These are phyloP conservation scores for Aplosporella prunicola DNA, from an alignment of 2,329 filamentous ascomycete species.

Conservation along the genomic window DNA sequence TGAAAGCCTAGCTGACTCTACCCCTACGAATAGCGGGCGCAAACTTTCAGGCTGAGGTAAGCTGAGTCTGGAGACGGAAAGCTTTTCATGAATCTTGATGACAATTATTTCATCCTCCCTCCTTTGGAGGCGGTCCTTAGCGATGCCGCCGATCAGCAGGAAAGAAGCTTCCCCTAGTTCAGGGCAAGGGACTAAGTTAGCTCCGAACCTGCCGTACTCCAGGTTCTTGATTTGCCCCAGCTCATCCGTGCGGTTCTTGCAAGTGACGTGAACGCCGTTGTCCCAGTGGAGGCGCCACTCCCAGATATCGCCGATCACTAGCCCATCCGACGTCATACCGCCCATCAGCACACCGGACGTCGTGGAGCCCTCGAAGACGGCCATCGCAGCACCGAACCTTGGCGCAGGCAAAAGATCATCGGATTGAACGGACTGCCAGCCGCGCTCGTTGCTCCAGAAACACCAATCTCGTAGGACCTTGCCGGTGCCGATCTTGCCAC, in stretches of 20 bases:
- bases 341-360: constrained; percentile 58
- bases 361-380: constrained; percentile 29
- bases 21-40: constrained; percentile 63
- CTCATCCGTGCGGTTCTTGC: not conserved
- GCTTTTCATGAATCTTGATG: too few species aligned
- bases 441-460: constrained; percentile 38
- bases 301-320: constrained; percentile 54
- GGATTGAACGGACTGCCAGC: constrained; percentile 41
- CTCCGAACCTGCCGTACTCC: constrained; percentile 36
- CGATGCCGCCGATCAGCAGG: constrained; percentile 46
- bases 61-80: too few species aligned
- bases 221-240: not conserved
- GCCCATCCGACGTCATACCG: constrained; percentile 58
- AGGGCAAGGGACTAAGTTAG: constrained; percentile 34
- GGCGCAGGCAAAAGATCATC: constrained; percentile 33
- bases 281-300: constrained; percentile 45
- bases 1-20: constrained; percentile 44
- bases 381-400: constrained; percentile 50
- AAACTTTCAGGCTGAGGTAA: constrained; percentile 15
- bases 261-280: constrained; percentile 17
- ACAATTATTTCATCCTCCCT: constrained; percentile 46
- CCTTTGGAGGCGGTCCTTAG: constrained; percentile 33
- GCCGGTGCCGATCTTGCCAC: constrained; percentile 28
- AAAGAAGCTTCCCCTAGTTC: constrained; percentile 30
- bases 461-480: constrained; percentile 26